Conservation (phyloP, 163 green algal species). For the Prototheca wickerhamii region DNA sequence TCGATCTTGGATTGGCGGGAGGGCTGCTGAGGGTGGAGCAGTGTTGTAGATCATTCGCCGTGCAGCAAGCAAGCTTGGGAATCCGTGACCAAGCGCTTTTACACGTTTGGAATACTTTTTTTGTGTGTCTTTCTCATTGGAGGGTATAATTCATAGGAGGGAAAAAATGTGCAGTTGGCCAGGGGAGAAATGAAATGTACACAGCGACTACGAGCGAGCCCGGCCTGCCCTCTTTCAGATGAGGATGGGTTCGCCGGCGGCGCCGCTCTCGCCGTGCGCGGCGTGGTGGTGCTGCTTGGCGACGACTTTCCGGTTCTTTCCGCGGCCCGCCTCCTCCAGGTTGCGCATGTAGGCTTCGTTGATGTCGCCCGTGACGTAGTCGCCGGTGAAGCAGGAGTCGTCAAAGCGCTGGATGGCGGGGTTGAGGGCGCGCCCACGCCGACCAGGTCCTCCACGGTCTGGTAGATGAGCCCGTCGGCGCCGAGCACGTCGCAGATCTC, state of each 20-base stretch:
- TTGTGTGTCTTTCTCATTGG: too few relatives aligned
- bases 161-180: too few relatives aligned
- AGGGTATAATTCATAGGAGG: too few relatives aligned
- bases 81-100: too few relatives aligned
- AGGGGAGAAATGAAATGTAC: too few relatives aligned
- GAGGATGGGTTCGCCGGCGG: too few relatives aligned
- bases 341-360: conserved; percentile 35
- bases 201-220: not conserved
- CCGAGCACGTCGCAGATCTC: conserved; percentile 58
- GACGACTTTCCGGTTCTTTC: conserved; percentile 8
- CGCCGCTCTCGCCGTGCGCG: not conserved
- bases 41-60: too few relatives aligned
- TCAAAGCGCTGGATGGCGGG: conserved; percentile 79
- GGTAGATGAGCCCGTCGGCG: conserved; percentile 93
- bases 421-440: conserved; percentile 67
- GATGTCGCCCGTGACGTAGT: conserved; percentile 47
- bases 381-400: conserved; percentile 82
- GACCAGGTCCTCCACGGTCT: conserved; percentile 72
- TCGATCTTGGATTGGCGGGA: too few relatives aligned
- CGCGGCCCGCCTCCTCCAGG: conserved; percentile 33
- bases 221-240: not conserved
- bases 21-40: too few relatives aligned
- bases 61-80: too few relatives aligned
- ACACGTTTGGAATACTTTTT: too few relatives aligned
- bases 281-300: not conserved